Base-by-base conservation (phyloP, 139 green algal species). In the Tetradesmus obliquus region DNA sequence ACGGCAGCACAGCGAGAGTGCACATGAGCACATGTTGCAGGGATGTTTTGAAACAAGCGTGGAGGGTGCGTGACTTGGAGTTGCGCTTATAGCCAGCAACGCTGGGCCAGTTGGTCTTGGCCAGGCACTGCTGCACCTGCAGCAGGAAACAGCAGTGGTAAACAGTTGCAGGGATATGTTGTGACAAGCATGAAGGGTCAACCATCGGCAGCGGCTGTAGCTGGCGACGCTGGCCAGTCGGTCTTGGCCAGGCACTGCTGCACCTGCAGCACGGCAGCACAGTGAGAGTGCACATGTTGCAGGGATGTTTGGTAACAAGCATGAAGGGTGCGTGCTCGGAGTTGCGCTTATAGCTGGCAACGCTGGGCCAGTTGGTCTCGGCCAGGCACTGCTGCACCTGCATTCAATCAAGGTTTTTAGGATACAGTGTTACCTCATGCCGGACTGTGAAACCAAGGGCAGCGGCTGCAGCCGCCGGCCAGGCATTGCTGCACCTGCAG, bases 71-170 rank as follows among this genome's bases (percentile, higher is more conserved):
- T 45, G 32, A 45, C 32, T 0, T 0, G 0, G 32, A 53, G 62
- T 53, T 19, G 20, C 3, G 15, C 20, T 5, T 89, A 12, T 13
- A 7, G 7, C 19, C 20, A 6, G 79, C 22, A 1, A 81, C 71
- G 9, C 86, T 51, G 12, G 84, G 86, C 86, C 86, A 90, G 71
- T 90, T 90, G 69, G 54, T 83, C 71, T 84, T 90, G 53, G 79
- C 66, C 53, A 90, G 71, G 6, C 55, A 60, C 58, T 84, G 86
- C 71, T 76, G 66, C 66, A 66, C 57, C 57, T 66, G 57, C 57
- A 66, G 5, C 19, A 84, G 7, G 15, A n/a, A 66, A n/a, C n/a
- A n/a, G n/a, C n/a, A n/a, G n/a, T n/a, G n/a, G n/a, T n/a, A n/a
- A n/a, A n/a, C n/a, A n/a, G n/a, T n/a, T n/a, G n/a, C n/a, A n/a